These are phyloP conservation scores for Capronia americana DNA, from an alignment of 2,329 filamentous ascomycete genomes.

Conservation along the genomic window DNA sequence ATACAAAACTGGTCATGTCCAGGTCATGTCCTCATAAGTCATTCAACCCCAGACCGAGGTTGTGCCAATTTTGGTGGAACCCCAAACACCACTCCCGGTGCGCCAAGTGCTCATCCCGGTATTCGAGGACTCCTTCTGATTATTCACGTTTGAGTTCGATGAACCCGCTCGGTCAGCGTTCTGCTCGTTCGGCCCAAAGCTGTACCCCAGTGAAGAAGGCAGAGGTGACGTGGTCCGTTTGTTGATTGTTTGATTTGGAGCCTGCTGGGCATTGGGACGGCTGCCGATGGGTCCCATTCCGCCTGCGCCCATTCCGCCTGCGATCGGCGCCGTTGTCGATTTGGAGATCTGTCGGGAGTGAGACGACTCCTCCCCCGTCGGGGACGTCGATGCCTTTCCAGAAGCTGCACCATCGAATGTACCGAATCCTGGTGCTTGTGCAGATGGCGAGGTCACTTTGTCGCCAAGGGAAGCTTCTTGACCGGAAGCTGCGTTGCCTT, in stretches of 20 bases:
- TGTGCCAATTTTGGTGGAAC: conserved; percentile 79
- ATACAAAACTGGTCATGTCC: conserved; percentile 33
- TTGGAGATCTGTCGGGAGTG: conserved; percentile 69
- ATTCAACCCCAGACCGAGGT: conserved; percentile 90
- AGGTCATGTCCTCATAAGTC: conserved; percentile 34
- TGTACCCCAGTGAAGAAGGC: conserved; percentile 80
- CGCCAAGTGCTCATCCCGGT: conserved; percentile 71
- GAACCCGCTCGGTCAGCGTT: conserved; percentile 63
- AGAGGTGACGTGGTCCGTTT: conserved; percentile 90
- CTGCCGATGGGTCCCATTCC: conserved; percentile 93
- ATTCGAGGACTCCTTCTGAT: conserved; percentile 54
- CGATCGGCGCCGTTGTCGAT: conserved; percentile 58
- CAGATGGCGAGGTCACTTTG: conserved; percentile 65
- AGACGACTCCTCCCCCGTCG: conserved; percentile 73
- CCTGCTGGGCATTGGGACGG: conserved; percentile 69
- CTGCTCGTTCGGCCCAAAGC: conserved; percentile 48
- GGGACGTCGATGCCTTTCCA: conserved; percentile 85
- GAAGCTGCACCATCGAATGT: conserved; percentile 69
- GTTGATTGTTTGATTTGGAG: conserved; percentile 66
- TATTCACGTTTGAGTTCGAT: conserved; percentile 62
- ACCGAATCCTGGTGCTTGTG: conserved; percentile 59
- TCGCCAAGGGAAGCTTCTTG: conserved; percentile 58
- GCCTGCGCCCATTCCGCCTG: conserved; percentile 72
- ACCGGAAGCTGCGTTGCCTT: conserved; percentile 15
- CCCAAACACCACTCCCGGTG: conserved; percentile 82